Evolutionary conservation across 352 stramenopile species (phyloP).

Genomic region (Aphanomyces invadans): DNA sequence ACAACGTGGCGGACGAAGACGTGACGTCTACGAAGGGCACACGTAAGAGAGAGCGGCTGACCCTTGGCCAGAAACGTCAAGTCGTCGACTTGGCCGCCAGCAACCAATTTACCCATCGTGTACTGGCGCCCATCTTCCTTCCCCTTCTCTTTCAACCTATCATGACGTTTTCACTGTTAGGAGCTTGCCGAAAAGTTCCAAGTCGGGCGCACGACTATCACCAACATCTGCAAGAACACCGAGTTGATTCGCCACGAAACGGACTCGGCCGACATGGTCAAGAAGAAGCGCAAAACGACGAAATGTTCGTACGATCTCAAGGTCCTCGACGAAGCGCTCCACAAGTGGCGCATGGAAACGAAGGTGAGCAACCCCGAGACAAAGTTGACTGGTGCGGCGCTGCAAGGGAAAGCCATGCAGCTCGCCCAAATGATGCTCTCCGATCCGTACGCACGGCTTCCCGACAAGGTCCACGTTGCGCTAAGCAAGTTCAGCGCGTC

Average conservation of each 20-base stretch:
- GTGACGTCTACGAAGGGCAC: constrained; percentile 21
- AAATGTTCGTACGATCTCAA: constrained; percentile 78
- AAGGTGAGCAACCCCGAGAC: constrained; percentile 69
- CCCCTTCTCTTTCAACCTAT: not conserved
- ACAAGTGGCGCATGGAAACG: constrained; percentile 84
- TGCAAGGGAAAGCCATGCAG: constrained; percentile 81
- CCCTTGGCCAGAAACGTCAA: constrained; percentile 78
- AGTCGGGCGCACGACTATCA: constrained; percentile 76
- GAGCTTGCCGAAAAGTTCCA: constrained; percentile 76
- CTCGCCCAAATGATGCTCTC: constrained; percentile 65
- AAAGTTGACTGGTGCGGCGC: constrained; percentile 68
- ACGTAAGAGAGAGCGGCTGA: constrained; percentile 59
- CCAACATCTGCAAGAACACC: constrained; percentile 79
- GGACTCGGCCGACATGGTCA: constrained; percentile 74
- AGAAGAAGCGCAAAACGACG: constrained; percentile 83
- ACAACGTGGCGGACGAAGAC: not conserved
- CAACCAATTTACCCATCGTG: constrained; percentile 78
- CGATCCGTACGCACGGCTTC: constrained; percentile 56
- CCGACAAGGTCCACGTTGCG: constrained; percentile 65
- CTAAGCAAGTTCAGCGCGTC: constrained; percentile 70
- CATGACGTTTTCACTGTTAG: not conserved
- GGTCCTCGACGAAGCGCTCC: constrained; percentile 71
- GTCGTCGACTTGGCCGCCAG: constrained; percentile 73
- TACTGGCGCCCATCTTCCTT: not conserved
- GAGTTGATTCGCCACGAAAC: constrained; percentile 75